Conservation (phyloP, 441 rosid species). For the Kokia cookei region DNA sequence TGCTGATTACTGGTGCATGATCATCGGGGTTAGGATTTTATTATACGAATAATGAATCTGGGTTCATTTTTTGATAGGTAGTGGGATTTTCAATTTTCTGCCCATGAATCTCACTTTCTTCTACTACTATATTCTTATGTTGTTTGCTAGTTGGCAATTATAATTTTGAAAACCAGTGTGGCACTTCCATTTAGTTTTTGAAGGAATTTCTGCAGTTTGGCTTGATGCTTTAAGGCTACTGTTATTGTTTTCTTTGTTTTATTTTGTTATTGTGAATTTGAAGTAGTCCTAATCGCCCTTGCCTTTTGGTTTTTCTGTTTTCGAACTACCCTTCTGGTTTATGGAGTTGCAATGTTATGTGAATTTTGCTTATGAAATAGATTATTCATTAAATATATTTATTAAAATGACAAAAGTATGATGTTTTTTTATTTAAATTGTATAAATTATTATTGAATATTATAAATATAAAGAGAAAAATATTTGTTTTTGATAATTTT, state of each 20-base stretch:
- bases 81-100: not conserved
- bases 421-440: no score
- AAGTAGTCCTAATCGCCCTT: no score
- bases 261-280: no score
- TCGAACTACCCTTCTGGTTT: no score
- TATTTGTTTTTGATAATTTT: no score
- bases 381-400: no score
- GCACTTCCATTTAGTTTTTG: not conserved
- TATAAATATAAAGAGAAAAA: no score
- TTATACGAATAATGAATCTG: conserved; percentile 2
- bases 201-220: not conserved
- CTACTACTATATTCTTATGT: not conserved
- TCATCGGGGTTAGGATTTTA: conserved; percentile 3
- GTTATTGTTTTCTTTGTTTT: not conserved
- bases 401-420: no score
- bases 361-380: no score
- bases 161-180: not conserved
- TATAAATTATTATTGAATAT: no score
- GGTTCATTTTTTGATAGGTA: conserved; percentile 26
- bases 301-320: no score
- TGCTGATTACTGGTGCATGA: not conserved
- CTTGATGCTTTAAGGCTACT: not conserved
- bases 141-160: not conserved
- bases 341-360: no score
- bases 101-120: not conserved